Percentiles rank a stretch among this genome's conserved stretches.
These are phyloP conservation scores for Cordyceps fumosorosea DNA, from an alignment of 2,329 filamentous ascomycete species.

Conservation along the genomic window DNA sequence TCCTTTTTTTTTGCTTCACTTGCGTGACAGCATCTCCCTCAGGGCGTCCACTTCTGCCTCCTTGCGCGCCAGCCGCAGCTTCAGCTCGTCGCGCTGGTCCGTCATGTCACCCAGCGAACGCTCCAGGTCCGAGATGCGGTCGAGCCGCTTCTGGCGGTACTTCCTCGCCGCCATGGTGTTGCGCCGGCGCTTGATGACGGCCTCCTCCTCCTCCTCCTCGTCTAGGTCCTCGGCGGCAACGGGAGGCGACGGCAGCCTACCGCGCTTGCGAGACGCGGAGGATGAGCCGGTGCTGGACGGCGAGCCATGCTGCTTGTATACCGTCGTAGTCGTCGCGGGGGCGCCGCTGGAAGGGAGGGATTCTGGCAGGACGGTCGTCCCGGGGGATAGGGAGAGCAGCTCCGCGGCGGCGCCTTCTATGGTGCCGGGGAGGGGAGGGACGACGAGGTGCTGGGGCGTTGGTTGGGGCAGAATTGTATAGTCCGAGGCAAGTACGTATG, in stretches of 20 bases:
- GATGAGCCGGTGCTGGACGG: slow-evolving; percentile 5
- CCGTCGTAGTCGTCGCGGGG: background rate
- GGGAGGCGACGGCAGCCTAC: slow-evolving; percentile 12
- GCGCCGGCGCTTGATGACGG: slow-evolving; percentile 51
- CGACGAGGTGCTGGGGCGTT: slow-evolving; percentile 3
- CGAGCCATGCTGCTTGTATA: slow-evolving; percentile 11
- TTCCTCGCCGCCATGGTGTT: slow-evolving; percentile 67
- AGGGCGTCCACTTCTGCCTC: slow-evolving; percentile 60
- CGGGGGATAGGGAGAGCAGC: background rate
- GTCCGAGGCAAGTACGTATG: slow-evolving; percentile 11
- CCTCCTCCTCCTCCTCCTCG: slow-evolving; percentile 22
- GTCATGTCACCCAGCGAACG: slow-evolving; percentile 50
- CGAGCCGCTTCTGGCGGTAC: slow-evolving; percentile 64
- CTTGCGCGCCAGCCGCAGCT: slow-evolving; percentile 53
- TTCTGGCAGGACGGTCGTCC: background rate
- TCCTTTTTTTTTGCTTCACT: slow-evolving; percentile 14
- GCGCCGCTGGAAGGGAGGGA: background rate
- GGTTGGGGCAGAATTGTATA: slow-evolving; percentile 9
- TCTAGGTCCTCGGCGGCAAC: slow-evolving; percentile 16
- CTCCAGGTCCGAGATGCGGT: slow-evolving; percentile 58
- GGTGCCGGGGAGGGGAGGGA: slow-evolving; percentile 6
- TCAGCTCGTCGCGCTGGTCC: slow-evolving; percentile 56
- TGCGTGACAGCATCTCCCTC: slow-evolving; percentile 39
- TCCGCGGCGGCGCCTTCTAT: background rate
- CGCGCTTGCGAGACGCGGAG: background rate